Conservation (phyloP, 495 filamentous ascomycete species). For the Neurospora pannonica region DNA sequence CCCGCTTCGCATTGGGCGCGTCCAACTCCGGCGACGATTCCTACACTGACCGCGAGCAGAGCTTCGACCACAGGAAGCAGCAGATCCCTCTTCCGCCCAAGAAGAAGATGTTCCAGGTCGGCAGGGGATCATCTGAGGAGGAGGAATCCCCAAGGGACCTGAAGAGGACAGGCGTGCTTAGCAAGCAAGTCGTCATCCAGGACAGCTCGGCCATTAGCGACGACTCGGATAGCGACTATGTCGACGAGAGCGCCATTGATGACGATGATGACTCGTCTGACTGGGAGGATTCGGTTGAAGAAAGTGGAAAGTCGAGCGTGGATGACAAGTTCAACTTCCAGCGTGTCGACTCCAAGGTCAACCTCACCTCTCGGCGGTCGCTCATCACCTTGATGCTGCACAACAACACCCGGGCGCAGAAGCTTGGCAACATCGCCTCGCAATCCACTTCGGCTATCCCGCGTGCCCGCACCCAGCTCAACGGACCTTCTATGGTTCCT, state of each 20-base stretch:
- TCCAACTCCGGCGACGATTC: constrained; percentile 37
- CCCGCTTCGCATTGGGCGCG: constrained; percentile 49
- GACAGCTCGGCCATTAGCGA: constrained; percentile 55
- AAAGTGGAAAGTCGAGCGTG: constrained; percentile 70
- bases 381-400: constrained; percentile 86
- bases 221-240: constrained; percentile 60
- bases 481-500: constrained; percentile 59
- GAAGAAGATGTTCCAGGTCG: constrained; percentile 72
- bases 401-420: constrained; percentile 51
- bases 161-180: constrained; percentile 81
- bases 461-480: constrained; percentile 62
- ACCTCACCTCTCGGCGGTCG: constrained; percentile 77
- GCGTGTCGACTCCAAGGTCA: constrained; percentile 79
- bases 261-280: constrained; percentile 81
- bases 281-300: constrained; percentile 89
- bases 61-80: constrained; percentile 39
- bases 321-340: constrained; percentile 75
- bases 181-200: constrained; percentile 59
- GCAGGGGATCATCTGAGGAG: constrained; percentile 67
- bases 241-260: constrained; percentile 77
- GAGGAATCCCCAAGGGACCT: constrained; percentile 63
- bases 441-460: constrained; percentile 72
- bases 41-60: constrained; percentile 32
- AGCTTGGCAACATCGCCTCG: constrained; percentile 56
- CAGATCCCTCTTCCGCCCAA: constrained; percentile 39